Evolutionary conservation across 2,329 filamentous ascomycete genomes (phyloP).

Genomic region (Fusarium sp.): DNA sequence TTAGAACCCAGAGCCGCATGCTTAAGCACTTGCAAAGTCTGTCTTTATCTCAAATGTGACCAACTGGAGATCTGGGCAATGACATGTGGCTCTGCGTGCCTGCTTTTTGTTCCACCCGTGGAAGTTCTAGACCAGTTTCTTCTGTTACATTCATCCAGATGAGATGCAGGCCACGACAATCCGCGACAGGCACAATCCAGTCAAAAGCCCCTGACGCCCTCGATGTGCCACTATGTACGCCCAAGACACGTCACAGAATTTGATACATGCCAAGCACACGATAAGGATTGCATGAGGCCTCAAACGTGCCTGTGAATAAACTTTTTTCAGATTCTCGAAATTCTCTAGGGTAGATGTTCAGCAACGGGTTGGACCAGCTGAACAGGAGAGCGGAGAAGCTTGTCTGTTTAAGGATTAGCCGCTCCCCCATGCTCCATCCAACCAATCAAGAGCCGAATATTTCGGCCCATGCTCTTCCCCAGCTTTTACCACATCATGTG

Average conservation of each 20-base stretch:
- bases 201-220: neutral
- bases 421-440: neutral
- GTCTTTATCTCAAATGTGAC: neutral
- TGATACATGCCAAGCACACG: neutral
- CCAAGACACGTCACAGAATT: neutral
- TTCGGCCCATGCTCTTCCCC: conserved; percentile 39
- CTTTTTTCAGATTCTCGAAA: neutral
- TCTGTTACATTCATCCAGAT: neutral
- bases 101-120: neutral
- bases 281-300: neutral
- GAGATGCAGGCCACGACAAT: neutral
- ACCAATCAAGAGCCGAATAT: conserved; percentile 17
- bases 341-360: neutral
- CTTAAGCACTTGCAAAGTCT: neutral
- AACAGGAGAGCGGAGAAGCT: neutral
- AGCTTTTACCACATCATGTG: conserved; percentile 42
- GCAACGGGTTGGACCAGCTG: neutral
- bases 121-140: conserved; percentile 5
- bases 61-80: neutral
- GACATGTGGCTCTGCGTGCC: neutral
- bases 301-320: neutral
- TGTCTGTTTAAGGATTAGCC: neutral
- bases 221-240: neutral
- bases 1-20: conserved; percentile 11
- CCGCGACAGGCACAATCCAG: neutral